Evolutionary conservation across 176 grass and related monocot species (phyloP).

Genomic region (Microstegium vimineum): DNA sequence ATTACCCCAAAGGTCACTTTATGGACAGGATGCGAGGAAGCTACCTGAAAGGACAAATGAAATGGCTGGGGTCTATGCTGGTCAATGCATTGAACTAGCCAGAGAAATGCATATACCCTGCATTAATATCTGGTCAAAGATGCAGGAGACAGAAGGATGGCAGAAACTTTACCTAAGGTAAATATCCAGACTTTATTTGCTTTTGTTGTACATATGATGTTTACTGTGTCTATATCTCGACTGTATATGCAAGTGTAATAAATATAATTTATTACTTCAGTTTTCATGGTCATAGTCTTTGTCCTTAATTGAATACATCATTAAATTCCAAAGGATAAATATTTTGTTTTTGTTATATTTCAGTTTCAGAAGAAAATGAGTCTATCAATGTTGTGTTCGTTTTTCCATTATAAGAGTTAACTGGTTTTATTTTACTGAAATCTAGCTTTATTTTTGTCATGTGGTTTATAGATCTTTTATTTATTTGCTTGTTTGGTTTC

Average conservation of each 20-base stretch:
- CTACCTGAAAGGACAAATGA: constrained; percentile 92
- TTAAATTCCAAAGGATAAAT: not conserved
- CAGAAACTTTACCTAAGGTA: constrained; percentile 76
- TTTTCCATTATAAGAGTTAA: not conserved
- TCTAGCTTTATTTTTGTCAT: not conserved
- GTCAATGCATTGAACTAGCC: constrained; percentile 67
- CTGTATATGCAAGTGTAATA: not conserved
- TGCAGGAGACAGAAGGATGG: constrained; percentile 69
- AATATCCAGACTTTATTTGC: not conserved
- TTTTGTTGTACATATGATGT: not conserved
- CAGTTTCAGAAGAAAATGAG: not conserved
- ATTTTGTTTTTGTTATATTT: not conserved
- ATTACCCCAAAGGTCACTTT: constrained; percentile 45
- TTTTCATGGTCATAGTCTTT: not conserved
- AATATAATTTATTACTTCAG: not conserved
- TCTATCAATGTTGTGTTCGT: not conserved
- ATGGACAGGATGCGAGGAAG: constrained; percentile 55
- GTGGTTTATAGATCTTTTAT: not conserved
- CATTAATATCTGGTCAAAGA: constrained; percentile 77
- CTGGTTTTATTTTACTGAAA: not conserved
- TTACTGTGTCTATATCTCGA: not conserved
- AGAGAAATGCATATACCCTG: constrained; percentile 64
- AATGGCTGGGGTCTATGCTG: constrained; percentile 71
- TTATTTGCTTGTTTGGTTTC: not conserved
- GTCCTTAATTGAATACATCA: not conserved